These are phyloP conservation scores for Pascua guehoae DNA, from an alignment of 1,284 basidiomycete genomes.

Conservation along the genomic window DNA sequence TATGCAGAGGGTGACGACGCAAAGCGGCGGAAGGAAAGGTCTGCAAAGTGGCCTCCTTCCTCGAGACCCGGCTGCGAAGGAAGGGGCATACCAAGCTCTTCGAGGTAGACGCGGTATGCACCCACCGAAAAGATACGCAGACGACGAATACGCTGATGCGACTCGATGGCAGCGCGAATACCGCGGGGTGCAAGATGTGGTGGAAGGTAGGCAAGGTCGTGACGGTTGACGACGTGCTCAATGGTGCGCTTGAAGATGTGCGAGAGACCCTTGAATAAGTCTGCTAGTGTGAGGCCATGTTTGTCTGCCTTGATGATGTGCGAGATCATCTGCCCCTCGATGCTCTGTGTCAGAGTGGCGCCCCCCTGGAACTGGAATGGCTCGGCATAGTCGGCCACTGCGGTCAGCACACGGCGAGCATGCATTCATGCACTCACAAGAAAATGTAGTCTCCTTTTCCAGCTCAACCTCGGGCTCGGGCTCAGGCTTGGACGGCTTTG, in stretches of 20 bases:
- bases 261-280: slow-evolving; percentile 18
- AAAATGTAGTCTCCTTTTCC: slow-evolving; percentile 3
- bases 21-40: slow-evolving; percentile 17
- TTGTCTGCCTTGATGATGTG: slow-evolving; percentile 18
- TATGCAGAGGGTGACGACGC: slow-evolving; percentile 6
- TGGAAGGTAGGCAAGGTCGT: slow-evolving; percentile 24
- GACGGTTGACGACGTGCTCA: slow-evolving; percentile 33
- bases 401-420: background rate
- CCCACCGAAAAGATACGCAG: slow-evolving; percentile 26
- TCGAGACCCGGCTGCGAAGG: slow-evolving; percentile 12
- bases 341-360: slow-evolving; percentile 12
- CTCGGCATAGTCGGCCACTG: slow-evolving; percentile 14
- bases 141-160: slow-evolving; percentile 31
- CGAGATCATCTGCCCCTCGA: slow-evolving; percentile 30
- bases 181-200: slow-evolving; percentile 28
- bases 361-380: slow-evolving; percentile 13
- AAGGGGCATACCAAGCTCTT: slow-evolving; percentile 17
- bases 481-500: slow-evolving; percentile 2
- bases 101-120: slow-evolving; percentile 27
- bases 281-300: slow-evolving; percentile 25
- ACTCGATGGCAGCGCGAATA: slow-evolving; percentile 34
- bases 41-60: slow-evolving; percentile 27
- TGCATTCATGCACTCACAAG: background rate
- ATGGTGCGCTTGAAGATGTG: slow-evolving; percentile 31
- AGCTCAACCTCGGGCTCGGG: background rate